Evolutionary conservation across 176 grass and related monocot genomes (phyloP).

Genomic region (Rhynchospora tenuis): DNA sequence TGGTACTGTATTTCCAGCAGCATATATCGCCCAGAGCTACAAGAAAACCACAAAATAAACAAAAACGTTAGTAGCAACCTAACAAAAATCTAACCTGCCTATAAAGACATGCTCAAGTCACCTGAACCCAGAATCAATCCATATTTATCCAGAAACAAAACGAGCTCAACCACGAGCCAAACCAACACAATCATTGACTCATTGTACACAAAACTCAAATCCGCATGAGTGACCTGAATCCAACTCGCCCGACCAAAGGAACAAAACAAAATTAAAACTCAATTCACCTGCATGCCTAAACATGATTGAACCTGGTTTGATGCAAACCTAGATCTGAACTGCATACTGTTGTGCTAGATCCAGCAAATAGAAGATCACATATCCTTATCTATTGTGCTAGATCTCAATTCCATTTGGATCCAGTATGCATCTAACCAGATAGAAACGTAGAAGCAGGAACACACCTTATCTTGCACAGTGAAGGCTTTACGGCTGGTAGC

Average conservation of each 20-base stretch:
- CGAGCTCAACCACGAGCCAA: background rate
- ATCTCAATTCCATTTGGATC: background rate
- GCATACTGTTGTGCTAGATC: background rate
- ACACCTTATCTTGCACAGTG: constrained; percentile 96
- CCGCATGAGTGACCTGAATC: background rate
- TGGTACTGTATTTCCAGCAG: constrained; percentile 85
- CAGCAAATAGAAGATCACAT: background rate
- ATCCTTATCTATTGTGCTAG: too few species aligned
- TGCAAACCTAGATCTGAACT: constrained; percentile 2
- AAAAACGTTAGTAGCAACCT: background rate
- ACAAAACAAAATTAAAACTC: background rate
- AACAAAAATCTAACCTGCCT: background rate
- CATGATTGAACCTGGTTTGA: background rate
- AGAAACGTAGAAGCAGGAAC: background rate
- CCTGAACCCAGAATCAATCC: background rate
- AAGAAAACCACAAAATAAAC: constrained; percentile 23
- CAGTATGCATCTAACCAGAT: background rate
- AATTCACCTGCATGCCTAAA: background rate
- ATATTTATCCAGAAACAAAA: constrained; percentile 8
- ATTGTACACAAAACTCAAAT: background rate
- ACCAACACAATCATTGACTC: background rate
- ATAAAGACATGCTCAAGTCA: background rate
- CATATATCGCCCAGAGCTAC: constrained; percentile 96
- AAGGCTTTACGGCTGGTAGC: constrained; percentile 81
- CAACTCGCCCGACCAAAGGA: background rate